Conservation (phyloP, 805 yeast genomes). For the Kuraishia molischiana region DNA sequence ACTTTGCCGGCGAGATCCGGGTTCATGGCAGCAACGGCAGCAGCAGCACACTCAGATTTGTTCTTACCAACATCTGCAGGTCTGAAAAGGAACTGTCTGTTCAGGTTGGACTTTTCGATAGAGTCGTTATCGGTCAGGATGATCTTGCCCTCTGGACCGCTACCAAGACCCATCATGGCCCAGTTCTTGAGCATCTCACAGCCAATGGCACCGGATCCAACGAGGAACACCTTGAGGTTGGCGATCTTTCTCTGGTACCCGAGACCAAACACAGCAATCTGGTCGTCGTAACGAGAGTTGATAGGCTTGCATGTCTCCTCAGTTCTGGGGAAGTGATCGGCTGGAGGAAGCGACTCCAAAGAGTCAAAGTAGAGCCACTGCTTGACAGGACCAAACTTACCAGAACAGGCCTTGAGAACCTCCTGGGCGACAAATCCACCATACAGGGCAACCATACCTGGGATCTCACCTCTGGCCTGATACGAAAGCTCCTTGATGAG, state of each 20-base stretch:
- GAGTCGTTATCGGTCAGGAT: slow-evolving; percentile 88
- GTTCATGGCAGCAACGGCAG: slow-evolving; percentile 78
- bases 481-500: slow-evolving; percentile 64
- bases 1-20: slow-evolving; percentile 75
- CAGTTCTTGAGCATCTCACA: slow-evolving; percentile 98
- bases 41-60: slow-evolving; percentile 86
- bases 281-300: slow-evolving; percentile 84
- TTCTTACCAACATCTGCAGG: slow-evolving; percentile 88
- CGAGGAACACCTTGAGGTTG: slow-evolving; percentile 78
- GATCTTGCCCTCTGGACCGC: slow-evolving; percentile 84
- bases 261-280: slow-evolving; percentile 87
- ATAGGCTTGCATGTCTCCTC: slow-evolving; percentile 67
- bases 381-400: slow-evolving; percentile 88
- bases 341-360: slow-evolving; percentile 75
- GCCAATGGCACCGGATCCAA: slow-evolving; percentile 98
- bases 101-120: slow-evolving; percentile 90
- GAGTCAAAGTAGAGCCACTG: slow-evolving; percentile 94
- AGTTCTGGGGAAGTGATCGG: slow-evolving; percentile 46
- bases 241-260: slow-evolving; percentile 65
- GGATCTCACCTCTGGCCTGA: slow-evolving; percentile 88
- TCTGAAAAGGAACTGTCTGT: slow-evolving; percentile 93
- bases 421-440: slow-evolving; percentile 98
- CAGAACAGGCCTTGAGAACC: slow-evolving; percentile 89
- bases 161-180: slow-evolving; percentile 94
- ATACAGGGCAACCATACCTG: slow-evolving; percentile 78